Conservation (phyloP, 352 stramenopile genomes). For the Globisporangium paddicum region DNA sequence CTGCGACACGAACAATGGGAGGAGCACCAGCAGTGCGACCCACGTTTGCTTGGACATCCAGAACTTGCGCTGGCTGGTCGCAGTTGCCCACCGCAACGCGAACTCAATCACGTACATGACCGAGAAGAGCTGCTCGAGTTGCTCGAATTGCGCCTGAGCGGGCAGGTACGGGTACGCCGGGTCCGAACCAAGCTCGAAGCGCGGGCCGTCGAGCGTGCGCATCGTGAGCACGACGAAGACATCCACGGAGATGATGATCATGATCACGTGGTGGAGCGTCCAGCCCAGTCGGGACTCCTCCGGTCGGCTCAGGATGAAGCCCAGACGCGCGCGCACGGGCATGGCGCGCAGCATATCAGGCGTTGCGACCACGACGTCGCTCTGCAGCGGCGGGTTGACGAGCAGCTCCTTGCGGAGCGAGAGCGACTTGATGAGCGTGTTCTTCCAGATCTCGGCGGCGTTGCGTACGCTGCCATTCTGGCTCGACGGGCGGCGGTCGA, state of each 20-base stretch:
- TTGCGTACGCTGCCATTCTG: not conserved
- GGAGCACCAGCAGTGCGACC: constrained; percentile 25
- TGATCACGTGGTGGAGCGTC: constrained; percentile 31
- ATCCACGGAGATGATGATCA: constrained; percentile 18
- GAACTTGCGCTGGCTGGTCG: constrained; percentile 18
- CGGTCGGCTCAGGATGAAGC: constrained; percentile 36
- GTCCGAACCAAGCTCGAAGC: constrained; percentile 25
- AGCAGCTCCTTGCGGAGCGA: not conserved
- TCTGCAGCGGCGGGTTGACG: not conserved
- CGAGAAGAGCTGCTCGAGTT: constrained; percentile 28
- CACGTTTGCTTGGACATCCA: constrained; percentile 31
- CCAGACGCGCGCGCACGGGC: constrained; percentile 19
- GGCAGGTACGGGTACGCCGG: constrained; percentile 45
- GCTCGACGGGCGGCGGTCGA: not conserved
- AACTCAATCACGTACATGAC: constrained; percentile 48
- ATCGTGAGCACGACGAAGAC: constrained; percentile 23
- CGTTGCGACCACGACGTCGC: not conserved
- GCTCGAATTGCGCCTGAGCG: constrained; percentile 18
- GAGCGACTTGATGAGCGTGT: not conserved
- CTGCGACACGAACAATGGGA: constrained; percentile 24
- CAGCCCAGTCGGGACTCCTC: constrained; percentile 39
- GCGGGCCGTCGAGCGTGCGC: constrained; percentile 51
- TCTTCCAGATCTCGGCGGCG: not conserved
- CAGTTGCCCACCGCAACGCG: constrained; percentile 18
- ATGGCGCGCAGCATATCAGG: constrained; percentile 26